Evolutionary conservation across 2,329 filamentous ascomycete genomes (phyloP), one percentile per base, ranked within the genome.

Genomic region (Aspergillus pseudotamarii): DNA sequence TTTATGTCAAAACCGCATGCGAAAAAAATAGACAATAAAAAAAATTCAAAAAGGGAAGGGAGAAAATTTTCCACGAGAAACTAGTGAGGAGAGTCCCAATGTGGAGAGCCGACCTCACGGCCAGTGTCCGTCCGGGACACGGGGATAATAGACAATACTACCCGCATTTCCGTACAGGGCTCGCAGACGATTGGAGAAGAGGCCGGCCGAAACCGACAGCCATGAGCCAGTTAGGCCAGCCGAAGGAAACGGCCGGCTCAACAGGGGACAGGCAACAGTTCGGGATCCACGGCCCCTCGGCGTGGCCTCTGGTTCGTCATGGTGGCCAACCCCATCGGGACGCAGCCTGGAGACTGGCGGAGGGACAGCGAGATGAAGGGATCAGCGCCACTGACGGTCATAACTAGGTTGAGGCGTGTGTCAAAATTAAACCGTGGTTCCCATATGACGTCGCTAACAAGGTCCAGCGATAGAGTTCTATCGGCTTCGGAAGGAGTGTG

Each of bases 131-230:
- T 57, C 45, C 41, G 56, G 48, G 45, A 51, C 23, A 36, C 53
- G 30, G 53, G 54, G 53, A 54, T 32, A 43, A 57, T 28, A 36
- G 51, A 14, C 34, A 54, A 16, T 10, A 43, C 14, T 58, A 46
- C 38, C 60, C 45, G 32, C 38, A 53, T 48, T 41, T 54, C 48
- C 9, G 28, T 36, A 28, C 57, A 59, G 45, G 28, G 2, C 23
- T 36, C 21, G 51, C 54, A 53, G 57, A 59, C 46, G 38, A 63
- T 62, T 51, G 54, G 50, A 63, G 66, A 62, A 54, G 41, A 53
- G 65, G 60, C 65, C 70, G 68, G 67, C 63, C 66, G 65, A 69
- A 67, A 61, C 62, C 69, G 67, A 69, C 56, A 56, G 50, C 8
- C 14, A 36, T 58, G 38, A 23, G 43, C 61, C 63, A 65, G 63